Base-by-base conservation (phyloP, 495 filamentous ascomycete species). In the Hypoxylon rickii region DNA sequence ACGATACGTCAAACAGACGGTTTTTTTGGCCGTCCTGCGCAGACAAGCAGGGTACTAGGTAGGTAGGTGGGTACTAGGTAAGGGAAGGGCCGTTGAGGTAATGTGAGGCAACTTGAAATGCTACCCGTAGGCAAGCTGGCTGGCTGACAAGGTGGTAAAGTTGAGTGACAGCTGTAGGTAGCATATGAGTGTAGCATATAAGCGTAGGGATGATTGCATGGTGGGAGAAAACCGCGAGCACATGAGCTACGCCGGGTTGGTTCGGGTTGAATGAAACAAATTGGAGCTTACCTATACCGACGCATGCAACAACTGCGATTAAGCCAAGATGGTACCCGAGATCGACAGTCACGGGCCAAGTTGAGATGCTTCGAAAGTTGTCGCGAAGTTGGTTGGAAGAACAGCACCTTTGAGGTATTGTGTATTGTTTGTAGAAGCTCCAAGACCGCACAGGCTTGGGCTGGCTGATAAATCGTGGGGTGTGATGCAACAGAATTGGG, bases 401-500 rank as follows among this genome's bases (percentile, higher is more conserved):
- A n/a, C n/a, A n/a, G n/a, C n/a, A n/a, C n/a, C n/a, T n/a, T n/a
- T n/a, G n/a, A n/a, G n/a, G n/a, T n/a, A n/a, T n/a, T 29, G 4
- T 29, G 24, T 29, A 10, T 4, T 29, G 24, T 29, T 29, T 29
- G 24, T 10, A n/a, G n/a, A n/a, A n/a, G n/a, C n/a, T n/a, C n/a
- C 26, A 31, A 43, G 16, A 21, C 26, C 21, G 26, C 20, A 22
- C 18, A 44, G 42, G 19, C 13, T 43, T 26, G 40, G 19, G 11
- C n/a, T 39, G 36, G 48, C 22, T 51, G 41, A 58, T 46, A 49
- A 53, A 59, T 52, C 48, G 56, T 59, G 55, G 55, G 55, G 55
- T 58, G 55, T 51, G 54, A 57, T 57, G 54, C 48, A 57, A 57
- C 55, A 21, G 36, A 42, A 13, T 44, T 21, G 49, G 32, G 32